These are phyloP conservation scores for Phytophthora tentaculata DNA, from an alignment of 352 stramenopile genomes.

Conservation along the genomic window DNA sequence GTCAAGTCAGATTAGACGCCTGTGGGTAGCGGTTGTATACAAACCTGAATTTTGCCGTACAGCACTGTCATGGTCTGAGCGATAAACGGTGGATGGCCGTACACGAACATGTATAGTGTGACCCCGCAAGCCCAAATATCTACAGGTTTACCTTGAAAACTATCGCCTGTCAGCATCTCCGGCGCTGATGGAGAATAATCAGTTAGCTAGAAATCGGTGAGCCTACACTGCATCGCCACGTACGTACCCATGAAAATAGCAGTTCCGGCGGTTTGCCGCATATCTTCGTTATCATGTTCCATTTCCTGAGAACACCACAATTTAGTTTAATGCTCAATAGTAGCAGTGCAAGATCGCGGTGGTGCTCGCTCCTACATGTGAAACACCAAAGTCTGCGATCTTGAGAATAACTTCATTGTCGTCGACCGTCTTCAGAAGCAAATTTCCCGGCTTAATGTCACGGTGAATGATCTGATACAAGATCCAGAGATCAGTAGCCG, in stretches of 20 bases:
- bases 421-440: slow-evolving; percentile 67
- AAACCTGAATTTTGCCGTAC: slow-evolving; percentile 91
- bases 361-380: slow-evolving; percentile 52
- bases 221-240: not conserved
- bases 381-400: slow-evolving; percentile 84
- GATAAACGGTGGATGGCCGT: slow-evolving; percentile 93
- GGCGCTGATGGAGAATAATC: slow-evolving; percentile 41
- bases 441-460: slow-evolving; percentile 84
- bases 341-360: not conserved
- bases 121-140: slow-evolving; percentile 97
- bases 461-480: slow-evolving; percentile 71
- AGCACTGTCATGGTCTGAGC: slow-evolving; percentile 90
- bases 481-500: not conserved
- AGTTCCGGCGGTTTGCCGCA: slow-evolving; percentile 78
- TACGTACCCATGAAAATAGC: slow-evolving; percentile 74
- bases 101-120: slow-evolving; percentile 97
- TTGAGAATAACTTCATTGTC: slow-evolving; percentile 76
- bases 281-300: slow-evolving; percentile 71
- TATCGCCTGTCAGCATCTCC: slow-evolving; percentile 82
- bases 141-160: slow-evolving; percentile 76
- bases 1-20: not conserved
- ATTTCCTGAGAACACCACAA: slow-evolving; percentile 52
- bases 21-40: not conserved
- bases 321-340: not conserved
- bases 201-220: not conserved